phyloP scores from a whole-genome alignment of 1,284 basidiomycete genomes.

The Trametes polyzona region DNA sequence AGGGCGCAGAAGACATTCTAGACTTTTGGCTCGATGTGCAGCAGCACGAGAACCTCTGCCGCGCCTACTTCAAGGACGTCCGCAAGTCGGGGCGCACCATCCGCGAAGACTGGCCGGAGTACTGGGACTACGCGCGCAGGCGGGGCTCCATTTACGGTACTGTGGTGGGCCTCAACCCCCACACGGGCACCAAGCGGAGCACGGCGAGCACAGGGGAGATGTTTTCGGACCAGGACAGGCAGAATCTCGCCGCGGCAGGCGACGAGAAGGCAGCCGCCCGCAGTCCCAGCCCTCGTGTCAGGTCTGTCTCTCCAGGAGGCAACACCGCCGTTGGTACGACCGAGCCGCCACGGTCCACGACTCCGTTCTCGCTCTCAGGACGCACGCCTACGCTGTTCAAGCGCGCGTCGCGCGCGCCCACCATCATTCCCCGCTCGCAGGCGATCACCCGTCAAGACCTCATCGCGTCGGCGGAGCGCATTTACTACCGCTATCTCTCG shows the following conservation, averaged over 20 bases:
- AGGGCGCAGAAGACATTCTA: slow-evolving; percentile 92
- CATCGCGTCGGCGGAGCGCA: slow-evolving; percentile 92
- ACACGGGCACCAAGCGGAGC: slow-evolving; percentile 65
- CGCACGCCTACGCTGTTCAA: slow-evolving; percentile 76
- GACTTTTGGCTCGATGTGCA: slow-evolving; percentile 99
- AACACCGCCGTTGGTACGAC: slow-evolving; percentile 38
- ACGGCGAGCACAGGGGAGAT: slow-evolving; percentile 74
- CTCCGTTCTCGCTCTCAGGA: slow-evolving; percentile 76
- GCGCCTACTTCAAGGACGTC: slow-evolving; percentile 98
- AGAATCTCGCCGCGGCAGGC: slow-evolving; percentile 51
- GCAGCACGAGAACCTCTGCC: slow-evolving; percentile 97
- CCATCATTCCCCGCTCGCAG: slow-evolving; percentile 86
- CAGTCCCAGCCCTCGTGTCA: slow-evolving; percentile 56
- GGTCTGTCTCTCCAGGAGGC: slow-evolving; percentile 47
- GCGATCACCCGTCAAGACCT: slow-evolving; percentile 91
- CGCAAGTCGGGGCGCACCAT: slow-evolving; percentile 91
- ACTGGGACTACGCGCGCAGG: slow-evolving; percentile 88
- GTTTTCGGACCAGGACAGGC: slow-evolving; percentile 66
- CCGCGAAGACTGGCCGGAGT: slow-evolving; percentile 97
- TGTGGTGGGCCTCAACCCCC: slow-evolving; percentile 76
- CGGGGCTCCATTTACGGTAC: slow-evolving; percentile 90
- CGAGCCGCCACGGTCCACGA: slow-evolving; percentile 64
- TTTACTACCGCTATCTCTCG: slow-evolving; percentile 92
- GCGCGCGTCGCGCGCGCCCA: slow-evolving; percentile 83
- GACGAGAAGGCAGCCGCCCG: slow-evolving; percentile 51